phyloP scores from a whole-genome alignment of 129 eudicot genomes.

The Pulicaria dysenterica region DNA sequence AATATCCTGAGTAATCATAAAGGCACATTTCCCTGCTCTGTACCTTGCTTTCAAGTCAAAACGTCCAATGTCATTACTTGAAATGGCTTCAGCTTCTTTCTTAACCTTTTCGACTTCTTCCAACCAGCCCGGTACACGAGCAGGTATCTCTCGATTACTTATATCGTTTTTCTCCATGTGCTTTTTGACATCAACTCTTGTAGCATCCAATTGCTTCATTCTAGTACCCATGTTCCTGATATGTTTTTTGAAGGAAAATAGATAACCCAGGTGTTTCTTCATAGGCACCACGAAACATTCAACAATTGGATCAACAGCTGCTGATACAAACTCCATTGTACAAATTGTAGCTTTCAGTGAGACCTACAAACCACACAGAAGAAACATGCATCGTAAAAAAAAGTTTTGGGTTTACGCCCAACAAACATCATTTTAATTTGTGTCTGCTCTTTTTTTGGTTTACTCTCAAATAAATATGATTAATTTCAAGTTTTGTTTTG shows the following conservation, averaged over 20 bases:
- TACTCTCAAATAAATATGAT: too few relatives aligned
- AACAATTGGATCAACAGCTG: constrained; percentile 18
- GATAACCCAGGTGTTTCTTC: constrained; percentile 4
- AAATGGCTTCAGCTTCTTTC: constrained; percentile 3
- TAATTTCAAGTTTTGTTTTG: too few relatives aligned
- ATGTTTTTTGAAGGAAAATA: not conserved
- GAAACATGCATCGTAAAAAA: too few relatives aligned
- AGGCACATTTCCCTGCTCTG: not conserved
- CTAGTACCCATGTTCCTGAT: not conserved
- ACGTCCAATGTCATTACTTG: constrained; percentile 1
- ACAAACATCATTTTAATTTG: too few relatives aligned
- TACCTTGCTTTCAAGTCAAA: constrained; percentile 20
- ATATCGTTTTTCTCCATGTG: not conserved
- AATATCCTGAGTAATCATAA: not conserved
- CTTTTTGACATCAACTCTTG: constrained; percentile 14
- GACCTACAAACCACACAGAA: not conserved
- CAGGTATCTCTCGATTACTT: constrained; percentile 6
- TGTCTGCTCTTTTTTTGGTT: too few relatives aligned
- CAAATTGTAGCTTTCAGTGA: not conserved
- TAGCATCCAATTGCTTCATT: constrained; percentile 4
- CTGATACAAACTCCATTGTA: constrained; percentile 7
- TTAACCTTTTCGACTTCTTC: constrained; percentile 12
- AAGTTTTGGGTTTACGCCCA: too few relatives aligned
- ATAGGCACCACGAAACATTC: not conserved
- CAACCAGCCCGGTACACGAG: constrained; percentile 21